phyloP scores from a whole-genome alignment of 2,329 filamentous ascomycete genomes.

The Calonectria honghensis region DNA sequence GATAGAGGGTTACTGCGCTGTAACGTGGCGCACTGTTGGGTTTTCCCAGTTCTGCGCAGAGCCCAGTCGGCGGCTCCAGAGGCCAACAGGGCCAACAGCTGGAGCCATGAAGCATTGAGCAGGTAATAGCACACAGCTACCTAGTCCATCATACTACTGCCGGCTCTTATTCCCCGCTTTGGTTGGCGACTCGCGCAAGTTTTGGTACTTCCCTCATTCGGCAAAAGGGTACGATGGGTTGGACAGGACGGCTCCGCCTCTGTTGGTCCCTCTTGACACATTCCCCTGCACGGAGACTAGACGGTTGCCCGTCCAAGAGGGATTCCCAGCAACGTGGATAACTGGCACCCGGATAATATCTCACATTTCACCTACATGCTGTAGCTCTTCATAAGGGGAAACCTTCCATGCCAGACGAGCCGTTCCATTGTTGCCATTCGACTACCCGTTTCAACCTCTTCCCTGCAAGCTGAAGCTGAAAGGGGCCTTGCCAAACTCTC shows the following conservation, averaged over 20 bases:
- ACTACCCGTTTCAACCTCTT: neutral
- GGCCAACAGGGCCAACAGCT: too few relatives aligned
- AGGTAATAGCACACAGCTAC: neutral
- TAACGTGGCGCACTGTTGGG: constrained; percentile 17
- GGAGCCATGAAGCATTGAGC: too few relatives aligned
- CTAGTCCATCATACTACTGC: neutral
- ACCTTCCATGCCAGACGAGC: neutral
- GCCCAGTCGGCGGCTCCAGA: neutral
- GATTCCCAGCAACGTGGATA: neutral
- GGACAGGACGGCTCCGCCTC: neutral
- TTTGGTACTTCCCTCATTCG: neutral
- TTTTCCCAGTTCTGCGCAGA: neutral
- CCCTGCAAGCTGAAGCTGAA: constrained; percentile 14
- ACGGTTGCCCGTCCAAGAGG: neutral
- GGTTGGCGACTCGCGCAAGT: neutral
- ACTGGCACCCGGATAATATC: constrained; percentile 15
- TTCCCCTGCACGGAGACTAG: constrained; percentile 12
- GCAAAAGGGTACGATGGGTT: neutral
- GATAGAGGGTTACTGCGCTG: neutral
- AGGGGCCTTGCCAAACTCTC: neutral
- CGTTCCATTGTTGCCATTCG: constrained; percentile 18
- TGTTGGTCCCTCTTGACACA: constrained; percentile 22
- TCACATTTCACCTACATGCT: constrained; percentile 18
- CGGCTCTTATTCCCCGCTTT: neutral
- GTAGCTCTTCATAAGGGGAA: constrained; percentile 25